Evolutionary conservation across 2,329 filamentous ascomycete species (phyloP), one percentile per base, ranked within the genome.

Genomic region (Tolypocladium endophyticum): DNA sequence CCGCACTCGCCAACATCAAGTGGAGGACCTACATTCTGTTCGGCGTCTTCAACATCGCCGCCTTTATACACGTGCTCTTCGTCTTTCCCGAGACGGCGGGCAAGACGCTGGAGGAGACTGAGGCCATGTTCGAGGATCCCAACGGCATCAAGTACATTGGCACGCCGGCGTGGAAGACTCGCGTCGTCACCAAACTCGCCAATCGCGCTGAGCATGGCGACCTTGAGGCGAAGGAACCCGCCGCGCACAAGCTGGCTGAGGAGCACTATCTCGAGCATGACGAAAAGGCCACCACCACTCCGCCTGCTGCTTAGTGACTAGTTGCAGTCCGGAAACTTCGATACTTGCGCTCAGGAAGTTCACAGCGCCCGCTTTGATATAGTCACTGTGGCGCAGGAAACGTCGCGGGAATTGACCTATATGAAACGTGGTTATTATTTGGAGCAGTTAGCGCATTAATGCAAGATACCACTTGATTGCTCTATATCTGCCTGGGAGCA

Each of bases 21-120:
- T 84, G 81, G 81, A 71, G 77, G 68, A 76, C 77, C 0, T 83
- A 82, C 64, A 73, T 78, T 77, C 66, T 82, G 23, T 82, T 82
- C 59, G 79, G 74, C 45, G 72, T 80, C n/a, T 81, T 81, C 68
- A 80, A 78, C 64, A 72, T 73, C n/a, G 64, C 70, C 43, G 80
- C 80, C 70, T 78, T 80, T 59, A 65, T 79, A 58, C 79, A 82
- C 64, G 76, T 78, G 35, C 78, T 79, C 67, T 83, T 85, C 64
- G 65, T 78, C 56, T 85, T 84, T 71, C 81, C 81, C 0, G 81
- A 85, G 69, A 85, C 81, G 0, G 75, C 76, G 30, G 78, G 79
- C 58, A 82, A 82, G 72, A 78, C 78, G 0, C 73, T 84, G 1
- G 81, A 84, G 62, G 81, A 83, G 62, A 76, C 81, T 2, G 77